Conservation (phyloP, 768 basidiomycete genomes). For the Phylloporus arenicola region DNA sequence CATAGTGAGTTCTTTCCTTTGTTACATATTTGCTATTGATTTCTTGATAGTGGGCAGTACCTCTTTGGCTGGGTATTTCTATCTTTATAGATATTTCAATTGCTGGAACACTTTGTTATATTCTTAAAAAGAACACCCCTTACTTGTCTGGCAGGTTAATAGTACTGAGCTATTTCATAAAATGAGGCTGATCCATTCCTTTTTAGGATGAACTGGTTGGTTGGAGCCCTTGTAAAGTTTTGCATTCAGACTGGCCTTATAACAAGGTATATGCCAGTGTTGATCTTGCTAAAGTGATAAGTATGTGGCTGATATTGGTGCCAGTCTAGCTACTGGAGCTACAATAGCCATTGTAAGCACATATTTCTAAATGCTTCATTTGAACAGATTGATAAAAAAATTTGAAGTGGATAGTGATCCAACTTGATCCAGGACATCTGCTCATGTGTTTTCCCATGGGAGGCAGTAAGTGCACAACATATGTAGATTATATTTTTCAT, state of each 20-base stretch:
- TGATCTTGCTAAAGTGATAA: not conserved
- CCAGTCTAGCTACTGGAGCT: conserved; percentile 14
- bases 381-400: not conserved
- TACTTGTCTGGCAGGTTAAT: conserved; percentile 13
- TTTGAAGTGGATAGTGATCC: conserved; percentile 16
- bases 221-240: conserved; percentile 17
- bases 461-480: conserved; percentile 13
- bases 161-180: not conserved
- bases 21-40: not conserved
- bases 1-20: not conserved
- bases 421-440: conserved; percentile 17
- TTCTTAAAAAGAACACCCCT: conserved; percentile 8
- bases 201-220: conserved; percentile 10
- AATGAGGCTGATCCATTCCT: not conserved
- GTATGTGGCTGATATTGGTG: not conserved
- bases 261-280: conserved; percentile 13
- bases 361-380: not conserved
- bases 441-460: conserved; percentile 24
- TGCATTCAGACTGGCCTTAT: conserved; percentile 25
- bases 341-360: conserved; percentile 16
- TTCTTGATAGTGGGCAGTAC: conserved; percentile 15
- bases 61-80: conserved; percentile 21
- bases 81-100: conserved; percentile 18
- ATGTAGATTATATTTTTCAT: not conserved
- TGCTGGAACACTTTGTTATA: conserved; percentile 16